These are phyloP conservation scores for Microcyclospora pomicola DNA, from an alignment of 2,329 filamentous ascomycete genomes.

Conservation along the genomic window DNA sequence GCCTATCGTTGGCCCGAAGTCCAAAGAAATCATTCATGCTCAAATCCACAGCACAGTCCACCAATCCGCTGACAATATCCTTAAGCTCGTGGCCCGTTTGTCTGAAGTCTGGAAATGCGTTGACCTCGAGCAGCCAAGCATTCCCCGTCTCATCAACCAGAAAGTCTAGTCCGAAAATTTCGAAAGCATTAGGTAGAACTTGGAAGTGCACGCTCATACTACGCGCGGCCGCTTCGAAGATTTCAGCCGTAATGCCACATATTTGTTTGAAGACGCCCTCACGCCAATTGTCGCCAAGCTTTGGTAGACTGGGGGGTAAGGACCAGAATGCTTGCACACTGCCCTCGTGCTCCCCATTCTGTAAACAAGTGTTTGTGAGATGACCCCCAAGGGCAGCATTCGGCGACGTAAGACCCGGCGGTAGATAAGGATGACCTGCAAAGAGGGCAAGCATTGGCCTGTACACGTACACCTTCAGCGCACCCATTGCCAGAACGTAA, in stretches of 20 bases:
- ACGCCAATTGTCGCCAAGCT: conserved; percentile 32
- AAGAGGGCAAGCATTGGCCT: conserved; percentile 86
- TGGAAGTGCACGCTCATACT: conserved; percentile 87
- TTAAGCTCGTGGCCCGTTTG: conserved; percentile 71
- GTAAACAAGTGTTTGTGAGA: conserved; percentile 91
- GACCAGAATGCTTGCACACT: conserved; percentile 65
- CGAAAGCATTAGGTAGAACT: conserved; percentile 73
- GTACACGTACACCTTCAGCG: conserved; percentile 74
- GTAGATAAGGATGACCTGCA: conserved; percentile 56
- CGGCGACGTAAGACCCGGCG: conserved; percentile 39
- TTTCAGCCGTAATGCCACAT: conserved; percentile 54
- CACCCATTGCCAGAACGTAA: conserved; percentile 72
- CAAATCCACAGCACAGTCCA: conserved; percentile 56
- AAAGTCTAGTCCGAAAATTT: conserved; percentile 86
- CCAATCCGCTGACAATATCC: conserved; percentile 60
- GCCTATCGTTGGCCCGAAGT: neutral
- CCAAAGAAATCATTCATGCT: conserved; percentile 58
- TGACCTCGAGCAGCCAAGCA: conserved; percentile 76
- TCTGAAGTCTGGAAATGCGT: conserved; percentile 90
- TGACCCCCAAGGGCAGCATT: conserved; percentile 54
- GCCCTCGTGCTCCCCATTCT: conserved; percentile 44
- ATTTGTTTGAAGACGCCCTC: conserved; percentile 60
- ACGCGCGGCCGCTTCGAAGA: conserved; percentile 75
- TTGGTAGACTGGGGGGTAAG: conserved; percentile 32
- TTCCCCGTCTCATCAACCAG: conserved; percentile 53